phyloP scores from a whole-genome alignment of 2,329 filamentous ascomycete species.

The Xylariaceae sp. region DNA sequence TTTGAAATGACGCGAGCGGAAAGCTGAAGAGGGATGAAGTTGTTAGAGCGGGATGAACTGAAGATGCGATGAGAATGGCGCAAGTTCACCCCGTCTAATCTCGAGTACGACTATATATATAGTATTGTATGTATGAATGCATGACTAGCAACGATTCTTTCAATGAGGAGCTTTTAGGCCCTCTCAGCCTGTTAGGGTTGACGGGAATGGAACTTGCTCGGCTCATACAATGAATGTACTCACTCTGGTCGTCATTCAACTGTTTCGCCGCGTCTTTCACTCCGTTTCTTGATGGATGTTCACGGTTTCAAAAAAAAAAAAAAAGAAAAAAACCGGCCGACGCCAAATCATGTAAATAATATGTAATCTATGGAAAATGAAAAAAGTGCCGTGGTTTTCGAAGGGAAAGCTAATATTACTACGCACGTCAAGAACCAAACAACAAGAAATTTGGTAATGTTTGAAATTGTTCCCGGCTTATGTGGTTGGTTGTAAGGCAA shows the following conservation, averaged over 20 bases:
- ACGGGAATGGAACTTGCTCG: no score
- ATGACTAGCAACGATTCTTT: conserved; percentile 10
- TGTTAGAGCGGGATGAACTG: not conserved
- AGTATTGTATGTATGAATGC: conserved; percentile 13
- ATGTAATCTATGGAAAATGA: no score
- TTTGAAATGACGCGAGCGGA: not conserved
- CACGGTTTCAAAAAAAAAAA: no score
- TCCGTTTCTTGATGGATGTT: not conserved
- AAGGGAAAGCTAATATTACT: no score
- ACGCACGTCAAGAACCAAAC: no score
- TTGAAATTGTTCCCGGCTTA: no score
- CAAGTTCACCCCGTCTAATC: not conserved
- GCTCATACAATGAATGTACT: not conserved
- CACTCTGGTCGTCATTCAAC: not conserved
- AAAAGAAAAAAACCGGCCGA: no score
- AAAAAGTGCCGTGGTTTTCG: no score
- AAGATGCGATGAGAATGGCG: conserved; percentile 2
- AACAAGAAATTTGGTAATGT: no score
- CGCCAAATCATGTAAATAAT: no score
- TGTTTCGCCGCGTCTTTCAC: not conserved
- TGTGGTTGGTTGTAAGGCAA: no score
- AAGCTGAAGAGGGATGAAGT: not conserved
- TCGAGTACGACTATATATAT: conserved; percentile 7
- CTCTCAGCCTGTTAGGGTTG: not conserved
- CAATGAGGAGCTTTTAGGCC: not conserved